These are phyloP conservation scores for Caryopteris hybrid DNA, from an alignment of 305 asterid genomes.

Conservation along the genomic window DNA sequence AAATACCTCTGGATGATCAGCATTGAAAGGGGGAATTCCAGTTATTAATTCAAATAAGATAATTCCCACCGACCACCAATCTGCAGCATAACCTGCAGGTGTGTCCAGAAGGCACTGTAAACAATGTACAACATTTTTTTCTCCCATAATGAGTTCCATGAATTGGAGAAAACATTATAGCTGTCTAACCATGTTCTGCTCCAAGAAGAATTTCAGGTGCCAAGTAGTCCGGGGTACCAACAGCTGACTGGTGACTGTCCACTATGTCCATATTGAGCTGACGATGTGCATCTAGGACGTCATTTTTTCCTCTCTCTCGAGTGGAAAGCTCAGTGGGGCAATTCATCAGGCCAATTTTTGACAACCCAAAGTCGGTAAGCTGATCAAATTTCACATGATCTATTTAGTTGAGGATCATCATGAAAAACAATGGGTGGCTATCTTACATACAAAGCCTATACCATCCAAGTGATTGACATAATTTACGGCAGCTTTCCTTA, in stretches of 20 bases:
- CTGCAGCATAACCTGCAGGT: conserved; percentile 71
- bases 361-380: conserved; percentile 98
- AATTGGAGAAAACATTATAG: conserved; percentile 1
- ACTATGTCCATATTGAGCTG: conserved; percentile 40
- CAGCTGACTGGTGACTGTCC: conserved; percentile 66
- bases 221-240: conserved; percentile 97
- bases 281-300: conserved; percentile 35
- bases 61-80: conserved; percentile 97
- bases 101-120: conserved; percentile 24
- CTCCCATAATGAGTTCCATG: conserved; percentile 1
- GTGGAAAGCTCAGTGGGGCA: conserved; percentile 76
- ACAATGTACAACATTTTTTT: conserved; percentile 18
- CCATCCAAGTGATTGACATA: too few species aligned
- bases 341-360: conserved; percentile 95
- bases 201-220: conserved; percentile 99
- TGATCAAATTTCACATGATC: conserved; percentile 36
- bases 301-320: conserved; percentile 38
- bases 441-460: conserved; percentile 1
- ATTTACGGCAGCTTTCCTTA: too few species aligned
- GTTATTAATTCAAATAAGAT: conserved; percentile 70
- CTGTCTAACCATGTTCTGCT: conserved; percentile 73
- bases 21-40: conserved; percentile 81
- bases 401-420: conserved; percentile 25
- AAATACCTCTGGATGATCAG: conserved; percentile 84
- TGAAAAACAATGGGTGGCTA: conserved; percentile 16